Evolutionary conservation across 176 grass and related monocot genomes (phyloP).

Genomic region (Phyllostachys edulis): DNA sequence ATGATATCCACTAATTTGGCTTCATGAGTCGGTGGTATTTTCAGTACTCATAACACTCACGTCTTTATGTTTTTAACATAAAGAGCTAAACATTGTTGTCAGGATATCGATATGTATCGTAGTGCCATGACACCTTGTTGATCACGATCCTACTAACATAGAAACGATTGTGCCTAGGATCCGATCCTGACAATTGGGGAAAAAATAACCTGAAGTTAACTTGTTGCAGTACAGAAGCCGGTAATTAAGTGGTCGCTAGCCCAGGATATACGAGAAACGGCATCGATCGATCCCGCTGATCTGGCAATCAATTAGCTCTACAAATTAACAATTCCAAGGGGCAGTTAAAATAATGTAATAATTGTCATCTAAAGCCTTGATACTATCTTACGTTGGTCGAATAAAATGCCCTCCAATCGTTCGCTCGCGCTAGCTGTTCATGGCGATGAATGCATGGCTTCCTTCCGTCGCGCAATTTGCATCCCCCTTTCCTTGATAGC

Average conservation of each 20-base stretch:
- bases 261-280: not conserved
- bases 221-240: not conserved
- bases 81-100: not conserved
- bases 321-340: constrained; percentile 26
- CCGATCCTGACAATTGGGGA: not conserved
- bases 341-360: constrained; percentile 11
- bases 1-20: not conserved
- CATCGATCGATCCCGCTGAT: constrained; percentile 42
- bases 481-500: not conserved
- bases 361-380: constrained; percentile 31
- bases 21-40: not conserved
- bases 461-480: constrained; percentile 25
- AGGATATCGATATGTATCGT: not conserved
- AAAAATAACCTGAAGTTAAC: not conserved
- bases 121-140: not conserved
- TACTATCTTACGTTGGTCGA: constrained; percentile 47
- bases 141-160: not conserved
- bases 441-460: not conserved
- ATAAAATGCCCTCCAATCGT: constrained; percentile 45
- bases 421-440: not conserved
- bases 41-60: not conserved
- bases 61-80: not conserved
- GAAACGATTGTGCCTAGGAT: not conserved
- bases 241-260: not conserved
- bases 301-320: constrained; percentile 27